Percentiles rank a stretch among this genome's conserved stretches.
These are phyloP conservation scores for Phalaenopsis equestris DNA, from an alignment of 106 monocot genomes.

Conservation along the genomic window DNA sequence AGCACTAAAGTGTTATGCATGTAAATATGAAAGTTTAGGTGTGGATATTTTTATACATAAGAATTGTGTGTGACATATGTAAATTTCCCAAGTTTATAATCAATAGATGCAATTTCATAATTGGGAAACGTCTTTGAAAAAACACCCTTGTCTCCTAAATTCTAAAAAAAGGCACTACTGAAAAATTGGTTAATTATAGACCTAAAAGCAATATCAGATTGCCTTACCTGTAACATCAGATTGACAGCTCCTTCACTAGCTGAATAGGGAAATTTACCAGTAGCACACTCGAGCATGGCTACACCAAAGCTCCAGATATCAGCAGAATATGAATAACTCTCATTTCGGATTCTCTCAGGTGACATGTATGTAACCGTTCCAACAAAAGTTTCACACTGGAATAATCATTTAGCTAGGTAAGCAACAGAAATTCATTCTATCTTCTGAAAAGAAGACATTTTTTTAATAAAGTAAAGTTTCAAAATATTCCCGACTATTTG, in stretches of 20 bases:
- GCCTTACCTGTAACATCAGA: constrained; percentile 94
- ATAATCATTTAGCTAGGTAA: constrained; percentile 12
- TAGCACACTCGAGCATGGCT: constrained; percentile 84
- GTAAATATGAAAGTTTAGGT: too few species aligned
- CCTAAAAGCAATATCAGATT: neutral
- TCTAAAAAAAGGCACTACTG: neutral
- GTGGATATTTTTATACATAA: too few species aligned
- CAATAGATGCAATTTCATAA: neutral
- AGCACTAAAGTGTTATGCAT: too few species aligned
- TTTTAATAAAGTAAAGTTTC: neutral
- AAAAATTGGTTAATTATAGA: neutral
- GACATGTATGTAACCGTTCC: constrained; percentile 99
- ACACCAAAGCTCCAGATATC: constrained; percentile 99
- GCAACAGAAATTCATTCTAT: constrained; percentile 7
- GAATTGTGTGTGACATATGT: too few species aligned
- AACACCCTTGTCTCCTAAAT: neutral
- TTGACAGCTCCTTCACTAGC: constrained; percentile 91
- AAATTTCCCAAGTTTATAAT: neutral
- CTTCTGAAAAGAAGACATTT: neutral
- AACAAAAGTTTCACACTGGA: constrained; percentile 97
- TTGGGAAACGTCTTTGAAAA: neutral
- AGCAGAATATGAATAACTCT: constrained; percentile 87
- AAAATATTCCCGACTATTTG: too few species aligned
- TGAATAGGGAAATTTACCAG: constrained; percentile 86
- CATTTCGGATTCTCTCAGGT: constrained; percentile 93